Evolutionary conservation across 495 filamentous ascomycete genomes (phyloP), one percentile per base, ranked within the genome.

Genomic region (Glonium stellatum): DNA sequence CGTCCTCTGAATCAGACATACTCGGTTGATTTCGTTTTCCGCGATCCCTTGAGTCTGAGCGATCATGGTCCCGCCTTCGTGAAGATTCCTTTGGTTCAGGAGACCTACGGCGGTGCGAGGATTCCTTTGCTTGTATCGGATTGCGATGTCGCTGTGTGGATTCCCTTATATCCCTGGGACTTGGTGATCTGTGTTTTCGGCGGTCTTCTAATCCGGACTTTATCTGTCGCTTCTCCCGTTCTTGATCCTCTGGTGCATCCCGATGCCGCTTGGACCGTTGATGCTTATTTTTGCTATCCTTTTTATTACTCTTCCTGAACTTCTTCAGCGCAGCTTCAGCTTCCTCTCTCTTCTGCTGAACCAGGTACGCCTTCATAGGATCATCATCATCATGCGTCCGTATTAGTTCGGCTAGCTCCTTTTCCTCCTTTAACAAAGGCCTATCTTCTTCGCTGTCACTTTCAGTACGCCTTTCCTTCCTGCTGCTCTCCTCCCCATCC

Each of bases 341-440:
- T 71, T 96, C 89, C 63, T 90, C 87, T 68, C 86, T 88, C 80
- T 96, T 96, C 75, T 93, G 87, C 47, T 90, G 77, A 23, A 97
- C 80, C 52, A 96, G 71, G 69, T 88, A 95, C 54, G 83, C 82
- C 74, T 96, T 97, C 93, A 97, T 97, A 1, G 93, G 92, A 74
- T 98, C 92, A 66, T 97, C 93, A 22, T 97, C 92, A 63, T 97
- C 92, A 63, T 95, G 87, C 19, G 90, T 84, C 59, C 78, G 73
- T 18, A 93, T 84, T 65, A 97, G 69, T 54, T 84, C 81, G 57
- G 80, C 82, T 47, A 97, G 69, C 69, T 97, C 92, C 47, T 73
- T 76, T 73, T 97, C 92, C 65, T 88, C 86, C 63, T 79, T 82
- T 18, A 87, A 65, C 67, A 84, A 58, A 15, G 78, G 76, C 52